Evolutionary conservation across 2,329 filamentous ascomycete species (phyloP).

Genomic region (Sordariomycetes sp.): DNA sequence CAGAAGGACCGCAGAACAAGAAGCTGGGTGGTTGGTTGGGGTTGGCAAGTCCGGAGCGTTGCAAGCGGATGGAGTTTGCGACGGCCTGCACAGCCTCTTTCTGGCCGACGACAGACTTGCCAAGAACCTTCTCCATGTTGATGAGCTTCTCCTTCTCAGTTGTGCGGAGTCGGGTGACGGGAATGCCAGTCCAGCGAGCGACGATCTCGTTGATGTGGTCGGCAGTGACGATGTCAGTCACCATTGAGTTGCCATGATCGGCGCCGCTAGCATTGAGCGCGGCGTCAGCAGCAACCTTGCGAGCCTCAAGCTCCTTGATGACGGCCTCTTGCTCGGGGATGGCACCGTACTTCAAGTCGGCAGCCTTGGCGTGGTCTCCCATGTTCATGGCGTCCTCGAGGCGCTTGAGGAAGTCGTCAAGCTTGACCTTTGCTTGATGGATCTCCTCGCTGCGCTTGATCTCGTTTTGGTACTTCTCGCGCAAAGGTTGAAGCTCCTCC

Average conservation of each 20-base stretch:
- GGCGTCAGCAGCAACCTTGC: constrained; percentile 72
- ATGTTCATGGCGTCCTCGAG: constrained; percentile 86
- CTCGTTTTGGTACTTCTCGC: constrained; percentile 92
- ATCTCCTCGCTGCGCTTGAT: constrained; percentile 86
- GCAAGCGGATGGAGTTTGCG: constrained; percentile 90
- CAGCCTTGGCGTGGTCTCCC: constrained; percentile 76
- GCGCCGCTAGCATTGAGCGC: constrained; percentile 44
- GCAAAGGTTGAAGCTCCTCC: constrained; percentile 83
- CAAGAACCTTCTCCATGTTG: constrained; percentile 84
- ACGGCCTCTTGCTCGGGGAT: constrained; percentile 82
- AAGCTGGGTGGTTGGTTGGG: constrained; percentile 97
- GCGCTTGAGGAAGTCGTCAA: constrained; percentile 85
- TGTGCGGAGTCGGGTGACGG: constrained; percentile 86
- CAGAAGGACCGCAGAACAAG: constrained; percentile 96
- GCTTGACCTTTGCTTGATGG: constrained; percentile 89
- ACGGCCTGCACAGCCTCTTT: constrained; percentile 88
- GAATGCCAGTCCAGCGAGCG: constrained; percentile 94
- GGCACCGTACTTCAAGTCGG: constrained; percentile 93
- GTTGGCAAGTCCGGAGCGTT: constrained; percentile 88
- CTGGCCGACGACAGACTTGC: constrained; percentile 83
- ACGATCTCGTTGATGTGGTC: constrained; percentile 99
- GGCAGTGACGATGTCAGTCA: constrained; percentile 89
- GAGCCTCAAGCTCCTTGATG: constrained; percentile 73
- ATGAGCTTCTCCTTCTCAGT: constrained; percentile 98
- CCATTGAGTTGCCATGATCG: constrained; percentile 61